Evolutionary conservation across 768 basidiomycete genomes (phyloP).

Genomic region (Tremella yokohamensis): DNA sequence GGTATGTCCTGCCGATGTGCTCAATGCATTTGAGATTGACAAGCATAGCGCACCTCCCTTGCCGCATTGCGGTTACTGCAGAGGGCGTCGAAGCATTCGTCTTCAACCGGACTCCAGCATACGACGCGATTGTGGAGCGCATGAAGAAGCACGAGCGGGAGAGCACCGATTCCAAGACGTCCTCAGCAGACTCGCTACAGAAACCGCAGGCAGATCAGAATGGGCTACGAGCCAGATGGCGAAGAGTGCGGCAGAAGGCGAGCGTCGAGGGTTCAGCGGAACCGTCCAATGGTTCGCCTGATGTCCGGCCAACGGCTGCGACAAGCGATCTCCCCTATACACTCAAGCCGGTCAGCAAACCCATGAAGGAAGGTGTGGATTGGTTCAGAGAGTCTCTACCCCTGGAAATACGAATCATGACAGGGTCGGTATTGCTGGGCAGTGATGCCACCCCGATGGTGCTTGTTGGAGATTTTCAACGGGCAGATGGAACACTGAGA

Average conservation of each 20-base stretch:
- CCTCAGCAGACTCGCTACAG: slow-evolving; percentile 4
- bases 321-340: slow-evolving; percentile 9
- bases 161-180: slow-evolving; percentile 1
- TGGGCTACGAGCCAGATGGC: background rate
- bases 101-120: slow-evolving; percentile 84
- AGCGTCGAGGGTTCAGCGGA: background rate
- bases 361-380: slow-evolving; percentile 26
- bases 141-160: slow-evolving; percentile 57
- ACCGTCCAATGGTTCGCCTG: background rate
- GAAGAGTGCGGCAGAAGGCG: background rate
- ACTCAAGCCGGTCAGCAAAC: slow-evolving; percentile 16
- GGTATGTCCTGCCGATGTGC: slow-evolving; percentile 21
- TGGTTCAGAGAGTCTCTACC: slow-evolving; percentile 77
- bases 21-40: slow-evolving; percentile 5
- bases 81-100: slow-evolving; percentile 91
- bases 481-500: slow-evolving; percentile 74
- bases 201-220: background rate
- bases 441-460: slow-evolving; percentile 80
- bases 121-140: slow-evolving; percentile 77
- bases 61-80: slow-evolving; percentile 72
- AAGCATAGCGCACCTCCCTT: slow-evolving; percentile 55
- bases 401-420: slow-evolving; percentile 70
- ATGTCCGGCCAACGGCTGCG: background rate
- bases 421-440: slow-evolving; percentile 77
- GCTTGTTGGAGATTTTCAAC: slow-evolving; percentile 73